These are phyloP conservation scores for Albifimbria verrucaria DNA, from an alignment of 2,329 filamentous ascomycete species.

Conservation along the genomic window DNA sequence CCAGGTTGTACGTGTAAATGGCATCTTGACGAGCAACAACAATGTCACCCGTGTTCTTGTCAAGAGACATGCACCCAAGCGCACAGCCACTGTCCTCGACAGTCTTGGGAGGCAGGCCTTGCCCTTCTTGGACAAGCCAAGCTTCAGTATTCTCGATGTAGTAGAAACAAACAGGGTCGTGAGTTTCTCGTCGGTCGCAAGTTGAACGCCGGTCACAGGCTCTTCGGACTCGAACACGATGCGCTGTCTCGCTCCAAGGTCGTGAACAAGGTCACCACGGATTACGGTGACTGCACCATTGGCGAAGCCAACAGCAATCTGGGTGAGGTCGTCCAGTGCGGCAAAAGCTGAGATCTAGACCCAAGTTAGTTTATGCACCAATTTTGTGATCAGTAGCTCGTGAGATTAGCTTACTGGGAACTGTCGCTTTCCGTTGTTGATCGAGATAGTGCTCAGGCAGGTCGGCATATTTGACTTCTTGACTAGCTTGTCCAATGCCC, in stretches of 20 bases:
- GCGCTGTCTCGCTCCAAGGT: constrained; percentile 88
- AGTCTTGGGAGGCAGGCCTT: constrained; percentile 82
- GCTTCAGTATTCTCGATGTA: constrained; percentile 79
- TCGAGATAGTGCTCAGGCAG: constrained; percentile 79
- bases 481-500: constrained; percentile 89
- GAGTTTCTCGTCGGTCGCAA: constrained; percentile 55
- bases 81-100: constrained; percentile 88
- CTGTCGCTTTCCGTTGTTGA: constrained; percentile 86
- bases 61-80: constrained; percentile 91
- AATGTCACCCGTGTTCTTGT: constrained; percentile 75
- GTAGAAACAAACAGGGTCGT: constrained; percentile 91
- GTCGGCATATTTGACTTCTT: constrained; percentile 90
- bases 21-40: constrained; percentile 94
- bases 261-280: constrained; percentile 89
- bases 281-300: constrained; percentile 94
- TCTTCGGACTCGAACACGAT: constrained; percentile 97
- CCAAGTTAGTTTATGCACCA: constrained; percentile 11
- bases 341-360: constrained; percentile 79
- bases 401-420: constrained; percentile 71
- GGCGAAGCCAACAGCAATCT: constrained; percentile 92
- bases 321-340: constrained; percentile 81
- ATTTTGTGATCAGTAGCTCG: accelerated
- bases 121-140: constrained; percentile 86
- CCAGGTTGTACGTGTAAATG: constrained; percentile 85
- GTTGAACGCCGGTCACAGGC: constrained; percentile 87